Evolutionary conservation across 2,329 filamentous ascomycete species (phyloP), one percentile per base, ranked within the genome.

Genomic region (Hortaea werneckii): DNA sequence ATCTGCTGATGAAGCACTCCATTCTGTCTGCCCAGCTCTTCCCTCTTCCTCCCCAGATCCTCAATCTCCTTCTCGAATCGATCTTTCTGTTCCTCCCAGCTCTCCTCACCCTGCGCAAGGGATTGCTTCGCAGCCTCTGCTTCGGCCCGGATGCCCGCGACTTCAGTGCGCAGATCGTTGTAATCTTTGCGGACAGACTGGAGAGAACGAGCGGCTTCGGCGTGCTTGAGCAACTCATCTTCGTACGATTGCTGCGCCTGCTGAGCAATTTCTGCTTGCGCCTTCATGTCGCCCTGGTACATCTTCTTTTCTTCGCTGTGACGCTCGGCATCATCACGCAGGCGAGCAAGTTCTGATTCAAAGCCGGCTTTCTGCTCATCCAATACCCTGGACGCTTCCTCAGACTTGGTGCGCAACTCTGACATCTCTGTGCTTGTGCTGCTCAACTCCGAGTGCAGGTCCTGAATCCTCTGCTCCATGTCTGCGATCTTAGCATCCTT

Each of bases 191-290:
- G 85, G 41, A 95, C 73, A 44, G 75, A 75, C 55, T 94, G 87
- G 10, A 95, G 74, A 32, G 80, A 78, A 66, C 88, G 89, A 9
- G 90, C 87, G n/a, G 90, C 92, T 54, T 95, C 87, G 1, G 89
- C 90, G 66, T 98, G 92, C 69, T 92, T 95, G 58, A 95, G 78
- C 8, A 98, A 76, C 64, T 98, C 92, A 51, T 82, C 82, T 65
- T 98, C 94, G 61, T 98, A 98, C 55, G 92, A 89, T 61, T 94
- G 84, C 63, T 98, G 92, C 3, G 92, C 88, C 64, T 87, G 85
- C 44, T 87, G 82, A 2, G 92, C 88, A 58, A 98, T 96, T 39
- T 94, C 85, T 28, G 90, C 89, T 65, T 98, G 92, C 0, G 87
- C 83, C 50, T 92, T 89, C 37, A 96, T 78, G 58, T 96, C 89